These are phyloP conservation scores for Pseudonectria buxi DNA, from an alignment of 2,329 filamentous ascomycete species.

Conservation along the genomic window DNA sequence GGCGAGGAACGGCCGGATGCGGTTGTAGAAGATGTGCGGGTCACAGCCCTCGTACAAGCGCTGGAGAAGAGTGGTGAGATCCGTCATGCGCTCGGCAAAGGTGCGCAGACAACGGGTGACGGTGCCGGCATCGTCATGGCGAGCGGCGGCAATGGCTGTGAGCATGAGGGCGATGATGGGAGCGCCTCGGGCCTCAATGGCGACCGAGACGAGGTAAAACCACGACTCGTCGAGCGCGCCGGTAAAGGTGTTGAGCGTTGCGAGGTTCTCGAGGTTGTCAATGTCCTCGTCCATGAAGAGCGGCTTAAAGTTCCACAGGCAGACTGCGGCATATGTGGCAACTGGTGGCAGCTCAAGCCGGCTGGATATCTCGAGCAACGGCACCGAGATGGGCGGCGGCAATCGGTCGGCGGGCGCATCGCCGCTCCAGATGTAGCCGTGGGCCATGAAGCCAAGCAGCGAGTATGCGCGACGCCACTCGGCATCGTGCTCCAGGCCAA, in stretches of 20 bases:
- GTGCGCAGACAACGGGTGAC: slow-evolving; percentile 71
- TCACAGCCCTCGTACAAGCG: slow-evolving; percentile 96
- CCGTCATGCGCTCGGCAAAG: slow-evolving; percentile 83
- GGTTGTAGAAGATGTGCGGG: slow-evolving; percentile 89
- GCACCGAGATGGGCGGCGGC: slow-evolving; percentile 75
- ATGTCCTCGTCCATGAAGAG: slow-evolving; percentile 77
- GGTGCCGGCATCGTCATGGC: slow-evolving; percentile 58
- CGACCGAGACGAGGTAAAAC: slow-evolving; percentile 95
- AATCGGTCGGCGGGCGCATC: slow-evolving; percentile 72
- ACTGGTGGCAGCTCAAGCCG: slow-evolving; percentile 84
- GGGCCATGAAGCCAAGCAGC: slow-evolving; percentile 81
- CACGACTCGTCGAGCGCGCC: slow-evolving; percentile 94
- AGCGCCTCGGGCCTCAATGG: slow-evolving; percentile 87
- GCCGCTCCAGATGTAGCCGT: slow-evolving; percentile 95
- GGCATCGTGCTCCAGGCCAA: slow-evolving; percentile 70
- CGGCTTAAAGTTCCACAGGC: slow-evolving; percentile 95
- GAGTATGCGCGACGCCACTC: slow-evolving; percentile 95
- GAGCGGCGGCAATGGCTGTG: slow-evolving; percentile 73
- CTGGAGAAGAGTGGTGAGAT: slow-evolving; percentile 69
- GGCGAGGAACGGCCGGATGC: slow-evolving; percentile 90
- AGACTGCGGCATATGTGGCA: slow-evolving; percentile 86
- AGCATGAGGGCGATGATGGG: slow-evolving; percentile 86
- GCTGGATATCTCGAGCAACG: slow-evolving; percentile 68
- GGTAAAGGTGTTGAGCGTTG: slow-evolving; percentile 84
- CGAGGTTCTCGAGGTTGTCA: slow-evolving; percentile 79